A percentile compares a stretch with the other conserved stretches of the same genome.
phyloP scores from a whole-genome alignment of 257 asterid species.

The Nicotiana undulata region DNA sequence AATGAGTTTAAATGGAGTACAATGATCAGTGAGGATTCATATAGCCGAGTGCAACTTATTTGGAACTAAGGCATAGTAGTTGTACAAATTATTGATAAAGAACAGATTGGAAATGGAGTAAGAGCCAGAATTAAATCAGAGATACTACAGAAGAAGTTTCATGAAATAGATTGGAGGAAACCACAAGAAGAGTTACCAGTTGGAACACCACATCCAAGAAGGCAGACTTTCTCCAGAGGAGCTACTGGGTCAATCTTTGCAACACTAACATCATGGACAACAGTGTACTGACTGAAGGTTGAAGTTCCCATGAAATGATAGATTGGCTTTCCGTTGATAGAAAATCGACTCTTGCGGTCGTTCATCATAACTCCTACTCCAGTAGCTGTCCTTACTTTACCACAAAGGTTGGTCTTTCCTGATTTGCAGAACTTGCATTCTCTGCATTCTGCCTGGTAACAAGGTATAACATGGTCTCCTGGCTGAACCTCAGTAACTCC shows the following conservation, averaged over 20 bases:
- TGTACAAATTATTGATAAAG: background rate
- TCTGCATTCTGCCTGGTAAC: conserved; percentile 96
- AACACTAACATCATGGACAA: conserved; percentile 90
- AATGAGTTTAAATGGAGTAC: too few relatives aligned
- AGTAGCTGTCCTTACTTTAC: conserved; percentile 90
- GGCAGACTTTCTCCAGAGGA: conserved; percentile 90
- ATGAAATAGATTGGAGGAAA: background rate
- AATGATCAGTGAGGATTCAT: too few relatives aligned
- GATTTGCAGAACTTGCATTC: conserved; percentile 98
- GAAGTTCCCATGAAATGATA: conserved; percentile 99
- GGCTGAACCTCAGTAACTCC: conserved; percentile 88
- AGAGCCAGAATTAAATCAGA: background rate
- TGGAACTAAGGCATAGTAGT: too few relatives aligned
- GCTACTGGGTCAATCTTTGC: conserved; percentile 85
- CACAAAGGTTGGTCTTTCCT: conserved; percentile 92
- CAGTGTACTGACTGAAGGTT: conserved; percentile 93
- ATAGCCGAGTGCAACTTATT: too few relatives aligned
- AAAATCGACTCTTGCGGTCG: conserved; percentile 85
- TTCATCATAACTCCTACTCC: conserved; percentile 97
- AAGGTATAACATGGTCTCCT: conserved; percentile 98
- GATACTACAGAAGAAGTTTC: background rate
- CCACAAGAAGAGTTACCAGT: conserved; percentile 44
- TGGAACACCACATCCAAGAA: conserved; percentile 95
- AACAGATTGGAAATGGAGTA: background rate
- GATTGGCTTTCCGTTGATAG: conserved; percentile 71